A percentile compares a stretch with the other conserved stretches of the same genome.
phyloP scores from a whole-genome alignment of 192 early-diverging fungal genomes.

The Entomortierella parvispora region DNA sequence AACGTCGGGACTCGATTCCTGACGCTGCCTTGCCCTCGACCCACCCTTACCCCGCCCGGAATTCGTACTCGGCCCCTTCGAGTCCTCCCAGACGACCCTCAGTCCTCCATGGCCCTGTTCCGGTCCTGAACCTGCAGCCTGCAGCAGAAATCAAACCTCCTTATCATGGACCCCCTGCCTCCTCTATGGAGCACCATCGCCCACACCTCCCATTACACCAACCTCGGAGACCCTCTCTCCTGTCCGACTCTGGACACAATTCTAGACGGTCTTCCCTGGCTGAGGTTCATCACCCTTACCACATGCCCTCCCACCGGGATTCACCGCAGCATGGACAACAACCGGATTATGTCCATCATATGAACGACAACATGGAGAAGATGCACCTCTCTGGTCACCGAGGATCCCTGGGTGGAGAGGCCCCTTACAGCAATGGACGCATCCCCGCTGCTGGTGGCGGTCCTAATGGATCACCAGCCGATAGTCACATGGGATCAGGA shows the following conservation, averaged over 20 bases:
- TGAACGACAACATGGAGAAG: slow-evolving; percentile 44
- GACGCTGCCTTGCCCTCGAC: slow-evolving; percentile 20
- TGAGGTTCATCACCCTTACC: slow-evolving; percentile 34
- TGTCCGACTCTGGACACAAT: slow-evolving; percentile 37
- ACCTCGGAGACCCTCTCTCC: slow-evolving; percentile 41
- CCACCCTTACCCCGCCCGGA: slow-evolving; percentile 34
- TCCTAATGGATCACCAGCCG: background rate
- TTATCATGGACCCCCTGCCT: slow-evolving; percentile 8
- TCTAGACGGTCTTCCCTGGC: slow-evolving; percentile 45
- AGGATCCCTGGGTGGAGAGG: slow-evolving; percentile 8
- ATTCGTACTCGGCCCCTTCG: slow-evolving; percentile 37
- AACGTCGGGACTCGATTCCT: slow-evolving; percentile 49
- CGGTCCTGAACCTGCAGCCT: slow-evolving; percentile 42
- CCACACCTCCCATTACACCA: slow-evolving; percentile 41
- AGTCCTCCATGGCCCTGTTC: slow-evolving; percentile 25
- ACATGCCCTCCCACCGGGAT: slow-evolving; percentile 24
- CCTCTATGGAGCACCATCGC: slow-evolving; percentile 35
- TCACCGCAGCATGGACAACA: background rate
- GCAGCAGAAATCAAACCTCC: slow-evolving; percentile 45
- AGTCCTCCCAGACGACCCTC: slow-evolving; percentile 39
- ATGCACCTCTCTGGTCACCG: slow-evolving; percentile 34
- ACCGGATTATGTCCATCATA: slow-evolving; percentile 46
- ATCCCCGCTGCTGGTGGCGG: background rate
- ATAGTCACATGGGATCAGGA: background rate
- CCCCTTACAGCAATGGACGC: background rate